Evolutionary conservation across 371 early-diverging fungal genomes (phyloP).

Genomic region (Blakeslea trispora): DNA sequence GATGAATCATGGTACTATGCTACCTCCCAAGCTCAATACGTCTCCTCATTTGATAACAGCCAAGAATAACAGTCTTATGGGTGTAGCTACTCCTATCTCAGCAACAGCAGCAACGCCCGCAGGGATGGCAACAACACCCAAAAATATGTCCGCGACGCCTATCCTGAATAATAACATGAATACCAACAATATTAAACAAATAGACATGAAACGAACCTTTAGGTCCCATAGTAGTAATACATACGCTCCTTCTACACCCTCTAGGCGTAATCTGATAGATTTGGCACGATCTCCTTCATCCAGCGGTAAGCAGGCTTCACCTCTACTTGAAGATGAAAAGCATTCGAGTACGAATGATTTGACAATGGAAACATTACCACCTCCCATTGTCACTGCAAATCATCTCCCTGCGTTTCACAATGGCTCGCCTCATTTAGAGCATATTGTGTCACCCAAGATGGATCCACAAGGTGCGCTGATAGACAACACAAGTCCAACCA

Average conservation of each 20-base stretch:
- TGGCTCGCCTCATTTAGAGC: neutral
- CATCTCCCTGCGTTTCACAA: neutral
- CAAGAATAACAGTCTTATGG: neutral
- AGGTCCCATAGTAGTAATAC: neutral
- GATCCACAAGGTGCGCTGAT: too few species aligned
- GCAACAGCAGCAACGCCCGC: neutral
- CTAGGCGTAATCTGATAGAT: conserved; percentile 4
- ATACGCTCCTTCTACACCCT: neutral
- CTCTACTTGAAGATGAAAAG: neutral
- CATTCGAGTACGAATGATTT: neutral
- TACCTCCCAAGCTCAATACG: neutral
- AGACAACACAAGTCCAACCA: neutral
- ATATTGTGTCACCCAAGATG: neutral
- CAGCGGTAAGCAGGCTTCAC: neutral
- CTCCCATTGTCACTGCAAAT: neutral
- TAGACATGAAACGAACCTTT: too few species aligned
- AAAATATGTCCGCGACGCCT: neutral
- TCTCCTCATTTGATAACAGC: neutral
- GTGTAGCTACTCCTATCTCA: conserved; percentile 1
- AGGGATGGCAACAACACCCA: neutral
- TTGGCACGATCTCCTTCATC: neutral
- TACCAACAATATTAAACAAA: too few species aligned
- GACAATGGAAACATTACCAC: neutral
- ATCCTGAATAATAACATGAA: too few species aligned
- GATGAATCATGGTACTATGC: neutral